Base-by-base conservation (phyloP, 1,139 yeast genomes). In the Candida sanyaensis region DNA sequence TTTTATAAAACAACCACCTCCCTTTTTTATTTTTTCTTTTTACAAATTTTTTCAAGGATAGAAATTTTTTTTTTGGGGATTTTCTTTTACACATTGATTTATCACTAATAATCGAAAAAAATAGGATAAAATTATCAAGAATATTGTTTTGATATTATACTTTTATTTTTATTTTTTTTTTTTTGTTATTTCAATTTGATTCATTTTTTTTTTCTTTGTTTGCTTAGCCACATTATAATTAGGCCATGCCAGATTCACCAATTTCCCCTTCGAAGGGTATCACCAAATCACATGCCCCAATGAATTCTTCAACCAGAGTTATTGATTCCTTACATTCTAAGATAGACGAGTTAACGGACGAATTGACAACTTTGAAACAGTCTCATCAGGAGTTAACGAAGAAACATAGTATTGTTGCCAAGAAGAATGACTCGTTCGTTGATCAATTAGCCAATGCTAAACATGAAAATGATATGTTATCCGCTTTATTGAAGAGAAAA, bases 371-470 rank as follows among this genome's bases (percentile, higher is more conserved):
- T 31, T 64, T 77, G 39, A 75, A 75, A 53, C 48, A 63, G 11
- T 61, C 73, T 3, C 64, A 66, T 44, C 70, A 70, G 43, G 77
- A 69, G 43, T 66, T 71, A 59, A 72, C 70, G 59, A 80, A 79
- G 59, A 83, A 83, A 55, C 69, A 74, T 54, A 71, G 75, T 28
- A 64, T 76, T 21, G 64, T 75, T 27, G 65, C 75, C 45, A 72
- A 75, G 48, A 77, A 81, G 58, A 81, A 84, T 52, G 85, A 83
- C 42, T 78, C 80, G 49, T 71, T 81, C 50, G 75, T 83, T 39
- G 92, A 86, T 58, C 88, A 82, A 60, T 66, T 84, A 54, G 84
- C 88, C 37, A 85, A 84, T 56, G 73, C 85, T 30, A 85, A 84
- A 62, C 89, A 84, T 60, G 89, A 86, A 57, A 83, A 82, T 56